A percentile compares a stretch with the other conserved stretches of the same genome.
phyloP scores from a whole-genome alignment of 73 alveolate genomes.

The Stentor coeruleus region DNA sequence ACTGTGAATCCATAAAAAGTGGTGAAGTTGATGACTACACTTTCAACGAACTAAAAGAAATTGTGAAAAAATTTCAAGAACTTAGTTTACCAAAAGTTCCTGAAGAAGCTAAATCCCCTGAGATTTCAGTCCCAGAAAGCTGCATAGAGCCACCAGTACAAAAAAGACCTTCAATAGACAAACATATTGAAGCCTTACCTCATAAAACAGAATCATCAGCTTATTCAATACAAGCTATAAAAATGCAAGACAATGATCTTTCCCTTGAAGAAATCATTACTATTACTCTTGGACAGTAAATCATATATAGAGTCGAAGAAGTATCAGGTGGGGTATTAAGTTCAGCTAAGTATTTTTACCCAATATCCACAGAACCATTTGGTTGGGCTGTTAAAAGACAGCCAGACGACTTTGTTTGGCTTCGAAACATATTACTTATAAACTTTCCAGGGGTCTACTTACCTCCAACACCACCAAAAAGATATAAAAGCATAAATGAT shows the following conservation, averaged over 20 bases:
- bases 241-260: slow-evolving; percentile 2
- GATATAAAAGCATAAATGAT: background rate
- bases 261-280: slow-evolving; percentile 8
- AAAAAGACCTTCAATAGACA: background rate
- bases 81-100: too few species aligned
- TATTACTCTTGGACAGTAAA: background rate
- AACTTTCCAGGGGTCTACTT: background rate
- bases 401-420: slow-evolving; percentile 58
- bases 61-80: too few species aligned
- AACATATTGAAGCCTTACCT: background rate
- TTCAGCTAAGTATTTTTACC: background rate
- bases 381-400: slow-evolving; percentile 65
- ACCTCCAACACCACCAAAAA: slow-evolving; percentile 21
- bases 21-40: too few species aligned
- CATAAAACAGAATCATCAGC: background rate
- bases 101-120: slow-evolving; percentile 4
- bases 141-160: background rate
- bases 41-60: too few species aligned
- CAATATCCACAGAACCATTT: slow-evolving; percentile 49
- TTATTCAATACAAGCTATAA: background rate
- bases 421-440: slow-evolving; percentile 50
- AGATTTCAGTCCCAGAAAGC: background rate
- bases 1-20: too few species aligned
- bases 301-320: background rate
- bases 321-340: background rate